Evolutionary conservation across 2,329 filamentous ascomycete species (phyloP), one percentile per base, ranked within the genome.

Genomic region (Arthrobotrys conoides): DNA sequence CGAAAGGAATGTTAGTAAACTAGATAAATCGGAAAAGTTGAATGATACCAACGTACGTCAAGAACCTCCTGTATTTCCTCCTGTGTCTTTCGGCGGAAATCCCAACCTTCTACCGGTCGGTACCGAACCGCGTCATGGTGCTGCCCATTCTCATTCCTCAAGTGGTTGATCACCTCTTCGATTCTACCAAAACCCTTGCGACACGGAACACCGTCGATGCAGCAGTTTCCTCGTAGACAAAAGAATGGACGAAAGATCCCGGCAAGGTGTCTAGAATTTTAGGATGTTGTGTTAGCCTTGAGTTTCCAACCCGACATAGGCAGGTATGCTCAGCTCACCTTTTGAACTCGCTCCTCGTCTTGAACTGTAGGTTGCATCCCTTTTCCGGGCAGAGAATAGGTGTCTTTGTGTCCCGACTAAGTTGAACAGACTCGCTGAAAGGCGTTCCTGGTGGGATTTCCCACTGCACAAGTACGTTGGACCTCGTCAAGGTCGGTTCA

Each of bases 51-150:
- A 69, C 75, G 55, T 57, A 78, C 75, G 22, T 78, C 68, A n/a
- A 78, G 44, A 30, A 78, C 75, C 5, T 59, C 48, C 38, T 65
- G 53, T n/a, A 36, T 66, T 36, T 78, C 75, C 4, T 55, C 33
- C 0, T 5, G 14, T 12, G 61, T 64, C 48, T 78, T 78, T 33
- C 68, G 44, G 46, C 75, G 59, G 30, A 78, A 78, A 30, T 78
- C 75, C 75, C 75, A 78, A 12, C 75, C 75, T 57, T 78, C 75
- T 18, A 78, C 75, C 64, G 75, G 75, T 78, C 75, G 68, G 75
- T 69, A 78, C 27, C 63, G 51, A 41, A 78, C 75, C 5, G 75
- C 61, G 30, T 78, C 75, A 53, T 78, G 75, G 30, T 72, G 68
- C 24, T 78, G 75, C 2, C 75, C 75, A 48, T 78, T 78, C 30